Conservation (phyloP, 2,329 filamentous ascomycete species). For the Aquanectria penicillioides region DNA sequence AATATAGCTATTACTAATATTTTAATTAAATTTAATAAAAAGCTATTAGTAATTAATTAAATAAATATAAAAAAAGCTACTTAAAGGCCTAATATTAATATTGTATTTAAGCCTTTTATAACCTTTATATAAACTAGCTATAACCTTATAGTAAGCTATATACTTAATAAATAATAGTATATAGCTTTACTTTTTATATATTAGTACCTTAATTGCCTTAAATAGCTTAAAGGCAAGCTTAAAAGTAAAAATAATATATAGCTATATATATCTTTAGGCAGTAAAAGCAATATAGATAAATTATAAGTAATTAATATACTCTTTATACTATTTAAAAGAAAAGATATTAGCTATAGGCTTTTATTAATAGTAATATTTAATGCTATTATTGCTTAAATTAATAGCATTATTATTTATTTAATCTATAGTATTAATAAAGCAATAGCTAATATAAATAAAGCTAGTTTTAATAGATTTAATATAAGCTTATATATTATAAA, state of each 20-base stretch:
- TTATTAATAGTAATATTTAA: constrained; percentile 11
- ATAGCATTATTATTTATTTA: not conserved
- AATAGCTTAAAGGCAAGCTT: no score
- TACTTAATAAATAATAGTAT: not conserved
- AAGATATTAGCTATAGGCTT: not conserved
- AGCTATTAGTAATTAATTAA: no score
- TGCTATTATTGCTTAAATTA: not conserved
- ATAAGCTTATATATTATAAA: not conserved
- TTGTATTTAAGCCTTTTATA: not conserved
- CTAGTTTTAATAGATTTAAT: not conserved
- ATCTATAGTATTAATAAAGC: not conserved
- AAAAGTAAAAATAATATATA: no score
- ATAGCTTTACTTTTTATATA: constrained; percentile 13
- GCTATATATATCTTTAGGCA: constrained; percentile 21
- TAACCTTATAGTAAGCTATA: not conserved
- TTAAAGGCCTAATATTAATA: not conserved
- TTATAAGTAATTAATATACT: constrained; percentile 17
- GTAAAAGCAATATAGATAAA: constrained; percentile 19
- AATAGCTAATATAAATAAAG: not conserved
- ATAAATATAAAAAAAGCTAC: no score
- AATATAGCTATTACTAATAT: no score
- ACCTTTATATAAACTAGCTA: not conserved
- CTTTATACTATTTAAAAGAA: constrained; percentile 1
- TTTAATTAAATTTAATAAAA: no score
- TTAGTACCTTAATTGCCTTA: constrained; percentile 1